Base-by-base conservation (phyloP, 306 rosid species). In the Sindora glabra region DNA sequence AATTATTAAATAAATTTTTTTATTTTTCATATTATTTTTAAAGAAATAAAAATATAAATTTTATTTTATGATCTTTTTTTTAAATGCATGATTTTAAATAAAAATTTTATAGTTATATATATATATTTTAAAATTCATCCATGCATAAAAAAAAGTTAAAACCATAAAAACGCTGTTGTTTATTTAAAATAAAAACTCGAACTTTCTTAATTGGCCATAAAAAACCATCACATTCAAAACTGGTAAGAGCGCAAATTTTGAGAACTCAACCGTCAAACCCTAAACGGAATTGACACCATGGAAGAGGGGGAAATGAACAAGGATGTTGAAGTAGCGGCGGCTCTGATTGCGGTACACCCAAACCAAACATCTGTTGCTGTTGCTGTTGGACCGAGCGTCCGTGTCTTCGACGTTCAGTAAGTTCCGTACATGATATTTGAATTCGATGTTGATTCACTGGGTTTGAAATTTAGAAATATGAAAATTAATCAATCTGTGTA, bases 331-430 rank as follows among this genome's bases (percentile, higher is more conserved):
- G 89, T 88, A 0, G 96, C 96, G 24, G 96, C 98, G 8, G 98
- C 98, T 0, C 77, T 88, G 14, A 81, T 86, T 23, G 71, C 96
- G 0, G 90, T 92, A 59, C 88, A 92, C 48, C 98, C 96, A 0
- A 21, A 65, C 51, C 79, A 74, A 8, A 59, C 69, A 10, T 78
- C 82, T 51, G 79, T 78, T 39, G 85, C 85, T n/a, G 88, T 83
- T 10, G 85, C 95, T 1, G 92, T 92, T 8, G 96, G 96, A 47
- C 77, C 86, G 16, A 87, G 84, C 48, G 88, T 92, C 32, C 96
- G 98, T 6, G 77, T 88, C 68, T 92, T 88, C 78, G 73, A 88
- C 72, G 72, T 92, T 47, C 29, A n/a, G 98, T 92, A 75, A 56
- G 80, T 39, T 53, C 14, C 18, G 11, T 13, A 32, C 2, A 47